Conservation (phyloP, 2,329 filamentous ascomycete species). For the Phialocephala sp. region DNA sequence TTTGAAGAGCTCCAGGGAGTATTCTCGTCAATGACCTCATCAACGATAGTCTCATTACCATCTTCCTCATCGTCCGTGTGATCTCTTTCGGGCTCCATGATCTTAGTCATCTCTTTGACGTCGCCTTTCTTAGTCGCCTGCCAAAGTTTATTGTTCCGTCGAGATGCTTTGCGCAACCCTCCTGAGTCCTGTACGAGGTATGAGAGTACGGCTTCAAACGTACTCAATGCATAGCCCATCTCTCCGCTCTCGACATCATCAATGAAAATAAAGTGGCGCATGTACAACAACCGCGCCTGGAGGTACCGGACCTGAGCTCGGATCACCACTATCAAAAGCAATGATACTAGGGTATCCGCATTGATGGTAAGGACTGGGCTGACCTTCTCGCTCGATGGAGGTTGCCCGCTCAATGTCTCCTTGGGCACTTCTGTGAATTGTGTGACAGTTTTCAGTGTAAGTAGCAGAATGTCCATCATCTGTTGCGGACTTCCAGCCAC, state of each 20-base stretch:
- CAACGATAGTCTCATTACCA: slow-evolving; percentile 47
- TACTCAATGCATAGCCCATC: slow-evolving; percentile 94
- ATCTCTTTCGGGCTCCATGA: slow-evolving; percentile 72
- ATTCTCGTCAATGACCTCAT: slow-evolving; percentile 53
- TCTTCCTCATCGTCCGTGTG: slow-evolving; percentile 37
- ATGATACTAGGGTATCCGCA: slow-evolving; percentile 89
- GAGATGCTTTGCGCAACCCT: slow-evolving; percentile 81
- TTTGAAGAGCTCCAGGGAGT: slow-evolving; percentile 39
- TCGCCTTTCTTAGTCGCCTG: slow-evolving; percentile 82
- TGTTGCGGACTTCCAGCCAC: slow-evolving; percentile 54
- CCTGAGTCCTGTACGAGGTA: slow-evolving; percentile 86
- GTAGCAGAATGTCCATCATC: slow-evolving; percentile 46
- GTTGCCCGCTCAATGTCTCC: slow-evolving; percentile 35
- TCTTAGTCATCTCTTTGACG: slow-evolving; percentile 73
- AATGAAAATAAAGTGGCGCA: slow-evolving; percentile 96
- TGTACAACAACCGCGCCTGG: slow-evolving; percentile 89
- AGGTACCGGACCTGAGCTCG: slow-evolving; percentile 86
- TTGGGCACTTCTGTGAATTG: slow-evolving; percentile 61
- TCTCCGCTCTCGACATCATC: slow-evolving; percentile 97
- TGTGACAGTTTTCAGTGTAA: slow-evolving; percentile 78
- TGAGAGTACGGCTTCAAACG: slow-evolving; percentile 89
- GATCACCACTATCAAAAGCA: slow-evolving; percentile 91
- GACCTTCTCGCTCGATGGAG: slow-evolving; percentile 46
- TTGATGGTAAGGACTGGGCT: slow-evolving; percentile 65
- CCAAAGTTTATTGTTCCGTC: slow-evolving; percentile 86